A percentile compares a stretch with the other conserved stretches of the same genome.
Evolutionary conservation across 148 eudicot genomes (phyloP).

Genomic region (Chenopodium quinoa): DNA sequence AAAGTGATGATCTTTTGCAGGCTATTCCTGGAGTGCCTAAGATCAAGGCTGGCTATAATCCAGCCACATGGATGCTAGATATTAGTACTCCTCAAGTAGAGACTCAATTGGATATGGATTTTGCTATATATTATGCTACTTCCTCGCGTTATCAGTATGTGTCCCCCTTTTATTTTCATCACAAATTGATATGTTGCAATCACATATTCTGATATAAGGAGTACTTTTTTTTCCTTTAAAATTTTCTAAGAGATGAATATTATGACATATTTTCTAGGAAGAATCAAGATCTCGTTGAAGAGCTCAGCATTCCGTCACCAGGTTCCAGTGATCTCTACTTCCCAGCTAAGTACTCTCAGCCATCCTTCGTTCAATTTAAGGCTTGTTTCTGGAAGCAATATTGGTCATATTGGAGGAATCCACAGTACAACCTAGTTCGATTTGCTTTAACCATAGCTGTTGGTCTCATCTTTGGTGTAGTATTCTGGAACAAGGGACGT

Average conservation of each 20-base stretch:
- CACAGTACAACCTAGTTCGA: constrained; percentile 60
- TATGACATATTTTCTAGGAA: constrained; percentile 36
- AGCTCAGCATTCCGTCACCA: constrained; percentile 44
- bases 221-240: not conserved
- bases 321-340: constrained; percentile 56
- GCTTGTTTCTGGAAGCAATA: constrained; percentile 77
- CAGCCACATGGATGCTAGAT: constrained; percentile 87
- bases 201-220: not conserved
- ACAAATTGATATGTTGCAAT: not conserved
- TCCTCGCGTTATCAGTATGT: constrained; percentile 57
- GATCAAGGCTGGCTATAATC: constrained; percentile 63
- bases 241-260: not conserved
- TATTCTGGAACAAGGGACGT: constrained; percentile 60
- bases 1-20: constrained; percentile 31
- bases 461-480: constrained; percentile 53
- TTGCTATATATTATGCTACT: constrained; percentile 51
- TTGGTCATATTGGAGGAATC: constrained; percentile 82
- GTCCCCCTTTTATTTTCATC: not conserved
- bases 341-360: constrained; percentile 53
- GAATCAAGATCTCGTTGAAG: constrained; percentile 54
- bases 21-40: constrained; percentile 60
- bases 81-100: constrained; percentile 48
- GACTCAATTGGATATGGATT: constrained; percentile 53
- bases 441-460: constrained; percentile 41
- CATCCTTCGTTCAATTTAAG: constrained; percentile 53